Evolutionary conservation across 768 basidiomycete genomes (phyloP).

Genomic region (Rhodotorula sphaerocarpa): DNA sequence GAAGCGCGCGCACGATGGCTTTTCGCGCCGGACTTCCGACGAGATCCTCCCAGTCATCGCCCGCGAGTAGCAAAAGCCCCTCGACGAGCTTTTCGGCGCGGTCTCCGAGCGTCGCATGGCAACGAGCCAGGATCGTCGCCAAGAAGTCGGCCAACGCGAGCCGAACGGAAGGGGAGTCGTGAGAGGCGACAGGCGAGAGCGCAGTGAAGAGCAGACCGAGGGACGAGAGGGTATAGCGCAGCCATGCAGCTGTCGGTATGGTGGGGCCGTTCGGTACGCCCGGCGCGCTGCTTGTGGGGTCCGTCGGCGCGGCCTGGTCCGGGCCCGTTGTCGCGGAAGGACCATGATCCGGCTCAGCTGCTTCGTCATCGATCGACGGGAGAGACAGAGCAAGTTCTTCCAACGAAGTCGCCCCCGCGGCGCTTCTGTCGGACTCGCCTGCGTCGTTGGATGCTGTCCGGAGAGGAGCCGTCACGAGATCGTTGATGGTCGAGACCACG

Average conservation of each 20-base stretch:
- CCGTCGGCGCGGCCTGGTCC: too few relatives aligned
- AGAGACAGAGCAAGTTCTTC: slow-evolving; percentile 54
- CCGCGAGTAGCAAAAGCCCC: slow-evolving; percentile 59
- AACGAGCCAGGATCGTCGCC: slow-evolving; percentile 49
- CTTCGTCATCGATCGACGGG: background rate
- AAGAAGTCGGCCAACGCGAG: slow-evolving; percentile 55
- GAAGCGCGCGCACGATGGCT: slow-evolving; percentile 48
- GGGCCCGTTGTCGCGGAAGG: too few relatives aligned
- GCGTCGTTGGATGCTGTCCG: slow-evolving; percentile 51
- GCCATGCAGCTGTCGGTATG: slow-evolving; percentile 62
- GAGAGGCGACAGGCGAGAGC: slow-evolving; percentile 61
- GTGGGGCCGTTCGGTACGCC: slow-evolving; percentile 13
- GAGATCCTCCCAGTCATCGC: slow-evolving; percentile 50
- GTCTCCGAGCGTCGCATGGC: slow-evolving; percentile 4
- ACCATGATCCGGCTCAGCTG: background rate
- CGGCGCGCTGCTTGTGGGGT: too few relatives aligned
- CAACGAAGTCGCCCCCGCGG: slow-evolving; percentile 46
- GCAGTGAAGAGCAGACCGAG: slow-evolving; percentile 72
- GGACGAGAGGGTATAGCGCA: slow-evolving; percentile 71
- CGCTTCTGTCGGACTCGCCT: slow-evolving; percentile 37
- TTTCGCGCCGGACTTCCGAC: slow-evolving; percentile 52
- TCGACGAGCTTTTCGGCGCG: slow-evolving; percentile 22
- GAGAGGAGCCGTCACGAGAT: slow-evolving; percentile 58
- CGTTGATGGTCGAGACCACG: slow-evolving; percentile 57
- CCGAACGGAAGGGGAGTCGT: slow-evolving; percentile 62